These are phyloP conservation scores for Cylindrodendrum hubeiense DNA, from an alignment of 2,329 filamentous ascomycete species.

Conservation along the genomic window DNA sequence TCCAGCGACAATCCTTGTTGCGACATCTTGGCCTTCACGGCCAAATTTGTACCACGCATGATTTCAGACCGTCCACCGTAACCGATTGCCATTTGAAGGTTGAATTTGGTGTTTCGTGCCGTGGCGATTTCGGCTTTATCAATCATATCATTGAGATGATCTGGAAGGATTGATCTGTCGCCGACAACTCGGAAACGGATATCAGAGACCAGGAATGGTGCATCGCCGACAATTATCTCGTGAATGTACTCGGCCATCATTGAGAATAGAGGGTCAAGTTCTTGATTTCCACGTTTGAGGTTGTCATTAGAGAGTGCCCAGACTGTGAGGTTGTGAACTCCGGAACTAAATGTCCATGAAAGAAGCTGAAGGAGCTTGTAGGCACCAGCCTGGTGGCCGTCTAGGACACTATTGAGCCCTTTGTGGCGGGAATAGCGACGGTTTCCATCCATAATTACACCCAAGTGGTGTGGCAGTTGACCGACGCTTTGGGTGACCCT, in stretches of 20 bases:
- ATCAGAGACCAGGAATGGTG: constrained; percentile 9
- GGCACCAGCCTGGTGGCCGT: constrained; percentile 14
- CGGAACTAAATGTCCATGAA: constrained; percentile 11
- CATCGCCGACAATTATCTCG: constrained; percentile 14
- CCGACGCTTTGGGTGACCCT: background rate
- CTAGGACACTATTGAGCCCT: constrained; percentile 4
- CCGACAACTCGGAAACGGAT: constrained; percentile 18
- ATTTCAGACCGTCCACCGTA: constrained; percentile 20
- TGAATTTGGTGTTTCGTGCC: constrained; percentile 9
- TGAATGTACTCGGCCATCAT: constrained; percentile 21
- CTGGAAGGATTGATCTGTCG: constrained; percentile 18
- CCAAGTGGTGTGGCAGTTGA: constrained; percentile 9
- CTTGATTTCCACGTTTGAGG: constrained; percentile 17
- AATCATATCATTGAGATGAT: constrained; percentile 14
- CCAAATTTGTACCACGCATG: constrained; percentile 7
- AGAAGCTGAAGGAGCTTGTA: constrained; percentile 20
- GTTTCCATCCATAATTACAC: constrained; percentile 24
- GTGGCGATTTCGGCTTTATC: constrained; percentile 11
- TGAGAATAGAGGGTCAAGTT: constrained; percentile 16
- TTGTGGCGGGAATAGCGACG: constrained; percentile 17
- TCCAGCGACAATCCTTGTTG: constrained; percentile 1
- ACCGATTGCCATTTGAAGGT: constrained; percentile 18
- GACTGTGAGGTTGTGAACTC: constrained; percentile 17
- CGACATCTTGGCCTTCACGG: constrained; percentile 2
- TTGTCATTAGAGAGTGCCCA: constrained; percentile 24